Evolutionary conservation across 2,329 filamentous ascomycete genomes (phyloP).

Genomic region (Verticillium klebahnii): DNA sequence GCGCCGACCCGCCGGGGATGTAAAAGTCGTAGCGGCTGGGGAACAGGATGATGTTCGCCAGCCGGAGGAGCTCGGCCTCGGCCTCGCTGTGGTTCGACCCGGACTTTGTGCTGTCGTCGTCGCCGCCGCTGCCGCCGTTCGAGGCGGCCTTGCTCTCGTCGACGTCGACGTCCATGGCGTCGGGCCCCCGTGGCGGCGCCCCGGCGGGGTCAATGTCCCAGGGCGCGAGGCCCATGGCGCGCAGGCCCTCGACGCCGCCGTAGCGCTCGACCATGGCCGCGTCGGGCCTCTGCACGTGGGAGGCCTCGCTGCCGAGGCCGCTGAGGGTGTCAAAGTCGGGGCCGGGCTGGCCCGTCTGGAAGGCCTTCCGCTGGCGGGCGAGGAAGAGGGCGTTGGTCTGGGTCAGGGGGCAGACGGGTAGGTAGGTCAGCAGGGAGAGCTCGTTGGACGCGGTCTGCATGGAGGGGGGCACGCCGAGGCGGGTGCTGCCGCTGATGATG

Average conservation of each 20-base stretch:
- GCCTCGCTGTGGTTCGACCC: slow-evolving; percentile 27
- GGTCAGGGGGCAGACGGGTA: slow-evolving; percentile 46
- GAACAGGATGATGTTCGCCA: slow-evolving; percentile 54
- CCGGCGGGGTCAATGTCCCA: slow-evolving; percentile 37
- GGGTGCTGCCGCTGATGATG: slow-evolving; percentile 38
- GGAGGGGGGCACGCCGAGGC: slow-evolving; percentile 19
- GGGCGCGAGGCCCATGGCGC: slow-evolving; percentile 54
- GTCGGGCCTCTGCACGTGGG: slow-evolving; percentile 41
- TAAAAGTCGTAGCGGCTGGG: slow-evolving; percentile 25
- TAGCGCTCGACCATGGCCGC: slow-evolving; percentile 47
- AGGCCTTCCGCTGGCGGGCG: slow-evolving; percentile 43
- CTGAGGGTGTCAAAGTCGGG: slow-evolving; percentile 54
- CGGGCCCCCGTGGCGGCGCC: slow-evolving; percentile 15
- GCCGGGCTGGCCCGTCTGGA: slow-evolving; percentile 47
- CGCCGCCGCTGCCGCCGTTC: slow-evolving; percentile 11
- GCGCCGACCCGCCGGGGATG: slow-evolving; percentile 8
- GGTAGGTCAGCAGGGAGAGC: slow-evolving; percentile 49
- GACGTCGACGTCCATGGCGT: slow-evolving; percentile 22
- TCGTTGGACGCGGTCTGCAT: slow-evolving; percentile 18
- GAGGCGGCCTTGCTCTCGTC: neutral
- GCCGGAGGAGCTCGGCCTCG: slow-evolving; percentile 46
- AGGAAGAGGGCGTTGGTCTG: slow-evolving; percentile 38
- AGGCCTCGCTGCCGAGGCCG: slow-evolving; percentile 45
- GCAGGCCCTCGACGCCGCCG: slow-evolving; percentile 44
- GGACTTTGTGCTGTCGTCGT: slow-evolving; percentile 18